Base-by-base conservation (phyloP, 2,329 filamentous ascomycete species). In the Aspergillus hiratsukae region DNA sequence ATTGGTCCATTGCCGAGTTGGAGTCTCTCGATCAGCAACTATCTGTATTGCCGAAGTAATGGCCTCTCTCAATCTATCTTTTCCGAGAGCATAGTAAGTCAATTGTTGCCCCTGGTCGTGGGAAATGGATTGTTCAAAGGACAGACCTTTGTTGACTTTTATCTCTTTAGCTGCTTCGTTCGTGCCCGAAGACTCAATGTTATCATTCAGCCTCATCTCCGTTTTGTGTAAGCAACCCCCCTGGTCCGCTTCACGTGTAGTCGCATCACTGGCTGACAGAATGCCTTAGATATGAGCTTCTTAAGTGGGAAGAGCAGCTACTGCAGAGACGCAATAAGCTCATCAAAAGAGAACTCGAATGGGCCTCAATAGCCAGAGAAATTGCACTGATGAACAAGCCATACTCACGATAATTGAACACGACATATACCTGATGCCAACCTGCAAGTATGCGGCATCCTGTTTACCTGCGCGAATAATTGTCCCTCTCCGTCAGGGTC, bases 11-110 rank as follows among this genome's bases (percentile, higher is more conserved):
- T 99, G 94, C 72, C 88, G 94, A 19, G 94, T 99, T 7, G 94
- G 94, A 49, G 94, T 99, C 54, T 97, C 92, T 51, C 85, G 94
- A 52, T 96, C 91, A 60, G 94, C 94, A 11, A 99, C 93, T 1
- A 97, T 99, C 59, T 97, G 94, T 72, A 99, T 99, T 67, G 94
- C 94, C n/a, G 92, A 97, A 74, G 91, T 97, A 37, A 99, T 99
- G 94, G 86, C 87, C 37, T 81, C 87, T 27, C 75, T 91, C 65
- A 81, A 85, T 23, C 77, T 97, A 62, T 94, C 91, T 0, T 93
- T 97, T 66, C 91, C 94, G 11, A 84, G 90, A 54, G 94, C 94
- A 57, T 99, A 99, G 81, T 84, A 75, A 71, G 82, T 78, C 52
- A 10, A 9, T 3, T 7, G n/a, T 9, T 25, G 14, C 7, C 4